Percentiles rank a stretch among this genome's conserved stretches.
Conservation (phyloP, 225 moss, liverwort and hornwort species). For the Polytrichum commune region DNA sequence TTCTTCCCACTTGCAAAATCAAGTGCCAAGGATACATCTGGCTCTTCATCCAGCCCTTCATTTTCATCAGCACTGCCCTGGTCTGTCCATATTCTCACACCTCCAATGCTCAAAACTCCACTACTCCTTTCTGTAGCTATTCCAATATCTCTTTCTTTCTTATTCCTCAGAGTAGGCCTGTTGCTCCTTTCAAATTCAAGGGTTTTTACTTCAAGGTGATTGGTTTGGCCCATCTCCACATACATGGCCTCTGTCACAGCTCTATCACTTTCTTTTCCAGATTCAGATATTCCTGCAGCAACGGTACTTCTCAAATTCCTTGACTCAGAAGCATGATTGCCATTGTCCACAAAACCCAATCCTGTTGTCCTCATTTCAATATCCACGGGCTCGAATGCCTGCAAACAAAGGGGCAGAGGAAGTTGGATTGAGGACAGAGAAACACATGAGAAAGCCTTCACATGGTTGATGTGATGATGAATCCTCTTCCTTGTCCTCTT, state of each 20-base stretch:
- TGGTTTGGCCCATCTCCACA: conserved; percentile 23
- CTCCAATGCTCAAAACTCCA: conserved; percentile 73
- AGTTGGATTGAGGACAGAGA: no score
- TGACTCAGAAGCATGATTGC: conserved; percentile 23
- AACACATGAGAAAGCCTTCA: not conserved
- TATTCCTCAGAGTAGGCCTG: conserved; percentile 21
- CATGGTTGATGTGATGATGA: no score
- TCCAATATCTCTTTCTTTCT: conserved; percentile 24
- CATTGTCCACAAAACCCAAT: conserved; percentile 57
- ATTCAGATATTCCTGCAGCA: conserved; percentile 28
- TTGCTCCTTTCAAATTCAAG: conserved; percentile 14
- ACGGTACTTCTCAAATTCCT: conserved; percentile 25
- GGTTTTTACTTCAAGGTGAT: conserved; percentile 11
- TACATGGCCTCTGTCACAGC: conserved; percentile 42
- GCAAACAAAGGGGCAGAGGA: conserved; percentile 12
- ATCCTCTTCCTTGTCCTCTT: no score
- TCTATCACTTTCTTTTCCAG: conserved; percentile 21
- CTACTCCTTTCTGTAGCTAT: conserved; percentile 29
- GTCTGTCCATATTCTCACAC: conserved; percentile 64
- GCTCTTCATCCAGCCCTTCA: conserved; percentile 46
- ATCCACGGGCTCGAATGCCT: conserved; percentile 32
- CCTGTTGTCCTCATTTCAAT: conserved; percentile 45
- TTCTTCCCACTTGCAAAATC: conserved; percentile 33
- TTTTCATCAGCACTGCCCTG: conserved; percentile 36
- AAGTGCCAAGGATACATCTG: conserved; percentile 21